These are phyloP conservation scores for Backusella morwellensis DNA, from an alignment of 192 early-diverging fungal species.

Conservation along the genomic window DNA sequence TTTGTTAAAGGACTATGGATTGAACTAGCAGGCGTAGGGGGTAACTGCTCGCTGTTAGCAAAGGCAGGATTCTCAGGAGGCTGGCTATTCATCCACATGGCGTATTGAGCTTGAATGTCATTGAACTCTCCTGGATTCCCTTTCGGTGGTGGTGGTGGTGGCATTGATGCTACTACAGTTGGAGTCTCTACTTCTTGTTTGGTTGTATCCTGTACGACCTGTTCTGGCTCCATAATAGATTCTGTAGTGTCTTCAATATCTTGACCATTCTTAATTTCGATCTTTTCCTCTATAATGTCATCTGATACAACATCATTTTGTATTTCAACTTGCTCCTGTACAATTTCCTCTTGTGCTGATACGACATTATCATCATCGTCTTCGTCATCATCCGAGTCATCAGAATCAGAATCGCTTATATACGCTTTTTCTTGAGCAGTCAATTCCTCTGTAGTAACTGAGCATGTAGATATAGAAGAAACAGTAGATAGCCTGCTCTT, in stretches of 20 bases:
- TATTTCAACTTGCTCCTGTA: neutral
- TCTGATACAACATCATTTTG: neutral
- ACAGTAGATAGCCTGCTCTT: slow-evolving; percentile 12
- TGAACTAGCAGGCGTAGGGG: neutral
- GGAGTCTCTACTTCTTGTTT: neutral
- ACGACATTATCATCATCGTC: neutral
- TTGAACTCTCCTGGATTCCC: neutral
- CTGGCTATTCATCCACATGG: slow-evolving; percentile 27
- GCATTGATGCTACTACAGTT: neutral
- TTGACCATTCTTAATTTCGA: neutral
- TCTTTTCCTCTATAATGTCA: neutral
- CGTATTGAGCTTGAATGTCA: slow-evolving; percentile 26
- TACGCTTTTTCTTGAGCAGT: neutral
- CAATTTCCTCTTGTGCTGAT: neutral
- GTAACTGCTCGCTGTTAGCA: neutral
- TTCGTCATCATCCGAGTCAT: neutral
- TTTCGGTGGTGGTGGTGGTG: neutral
- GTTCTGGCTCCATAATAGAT: neutral
- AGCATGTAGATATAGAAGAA: slow-evolving; percentile 11
- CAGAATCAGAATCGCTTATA: neutral
- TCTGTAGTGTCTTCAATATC: neutral
- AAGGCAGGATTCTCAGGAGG: neutral
- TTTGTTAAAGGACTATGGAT: neutral
- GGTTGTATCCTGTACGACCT: neutral
- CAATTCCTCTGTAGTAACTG: neutral